Evolutionary conservation across 2,329 filamentous ascomycete genomes (phyloP).

Genomic region (Fonsecaea pugnacius): DNA sequence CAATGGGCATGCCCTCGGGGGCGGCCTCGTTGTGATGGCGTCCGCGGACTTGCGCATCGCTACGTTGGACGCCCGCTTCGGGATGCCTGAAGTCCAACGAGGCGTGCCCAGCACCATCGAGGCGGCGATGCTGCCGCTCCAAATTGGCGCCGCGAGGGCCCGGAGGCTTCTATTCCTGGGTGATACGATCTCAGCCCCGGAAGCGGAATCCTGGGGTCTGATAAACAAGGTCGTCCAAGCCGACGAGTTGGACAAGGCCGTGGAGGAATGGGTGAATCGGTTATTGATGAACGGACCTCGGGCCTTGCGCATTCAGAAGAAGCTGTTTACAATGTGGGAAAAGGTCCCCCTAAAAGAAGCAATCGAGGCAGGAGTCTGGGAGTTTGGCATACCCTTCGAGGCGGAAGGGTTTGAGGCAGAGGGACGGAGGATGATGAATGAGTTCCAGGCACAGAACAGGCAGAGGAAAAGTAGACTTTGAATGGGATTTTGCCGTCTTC

Average conservation of each 20-base stretch:
- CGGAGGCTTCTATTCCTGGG: slow-evolving; percentile 45
- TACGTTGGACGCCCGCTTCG: slow-evolving; percentile 42
- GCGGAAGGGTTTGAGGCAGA: slow-evolving; percentile 14
- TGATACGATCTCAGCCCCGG: slow-evolving; percentile 42
- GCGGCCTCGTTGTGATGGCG: slow-evolving; percentile 44
- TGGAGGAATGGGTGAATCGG: slow-evolving; percentile 41
- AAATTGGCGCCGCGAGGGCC: slow-evolving; percentile 47
- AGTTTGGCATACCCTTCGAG: slow-evolving; percentile 35
- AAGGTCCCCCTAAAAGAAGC: slow-evolving; percentile 29
- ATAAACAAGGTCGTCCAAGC: slow-evolving; percentile 43
- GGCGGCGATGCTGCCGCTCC: slow-evolving; percentile 44
- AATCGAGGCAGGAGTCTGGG: slow-evolving; percentile 37
- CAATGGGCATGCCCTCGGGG: slow-evolving; percentile 46
- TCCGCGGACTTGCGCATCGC: slow-evolving; percentile 47
- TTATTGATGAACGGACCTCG: slow-evolving; percentile 41
- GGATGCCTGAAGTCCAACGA: slow-evolving; percentile 48
- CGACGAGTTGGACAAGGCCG: slow-evolving; percentile 40
- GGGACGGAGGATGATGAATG: slow-evolving; percentile 22
- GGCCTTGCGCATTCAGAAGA: slow-evolving; percentile 44
- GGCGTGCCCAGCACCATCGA: slow-evolving; percentile 48
- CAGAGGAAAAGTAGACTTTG: slow-evolving; percentile 13
- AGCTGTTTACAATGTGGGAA: slow-evolving; percentile 34
- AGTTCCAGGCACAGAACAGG: slow-evolving; percentile 5
- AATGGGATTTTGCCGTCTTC: not conserved
- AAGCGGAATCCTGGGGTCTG: slow-evolving; percentile 45